phyloP scores from a whole-genome alignment of 2,329 filamentous ascomycete species.

The Fusarium sp. region DNA sequence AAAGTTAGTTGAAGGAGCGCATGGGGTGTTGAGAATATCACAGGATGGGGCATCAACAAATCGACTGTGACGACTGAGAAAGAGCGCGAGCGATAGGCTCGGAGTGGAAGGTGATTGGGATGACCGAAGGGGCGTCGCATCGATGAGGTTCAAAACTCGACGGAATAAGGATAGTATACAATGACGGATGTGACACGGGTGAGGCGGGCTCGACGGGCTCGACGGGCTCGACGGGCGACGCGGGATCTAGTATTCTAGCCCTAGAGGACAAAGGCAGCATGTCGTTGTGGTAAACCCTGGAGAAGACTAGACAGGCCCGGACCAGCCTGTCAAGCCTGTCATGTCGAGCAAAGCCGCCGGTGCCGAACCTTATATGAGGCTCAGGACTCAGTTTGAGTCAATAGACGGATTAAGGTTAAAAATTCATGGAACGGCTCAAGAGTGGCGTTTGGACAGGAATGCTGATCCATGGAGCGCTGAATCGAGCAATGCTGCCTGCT shows the following conservation, averaged over 20 bases:
- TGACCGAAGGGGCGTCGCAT: constrained; percentile 18
- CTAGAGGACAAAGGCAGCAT: constrained; percentile 21
- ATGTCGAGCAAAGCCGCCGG: constrained; percentile 25
- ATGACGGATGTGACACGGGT: constrained; percentile 23
- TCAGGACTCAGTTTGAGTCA: constrained; percentile 24
- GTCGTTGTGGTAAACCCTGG: constrained; percentile 27
- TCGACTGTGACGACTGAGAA: not conserved
- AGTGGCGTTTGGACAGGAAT: constrained; percentile 44
- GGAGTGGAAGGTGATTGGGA: constrained; percentile 6
- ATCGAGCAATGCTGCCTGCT: constrained; percentile 20
- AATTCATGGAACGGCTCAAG: constrained; percentile 26
- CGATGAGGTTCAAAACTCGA: constrained; percentile 27
- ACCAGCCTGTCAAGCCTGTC: constrained; percentile 15
- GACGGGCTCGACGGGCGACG: constrained; percentile 28
- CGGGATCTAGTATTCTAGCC: constrained; percentile 43
- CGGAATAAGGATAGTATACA: constrained; percentile 37
- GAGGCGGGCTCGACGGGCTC: constrained; percentile 27
- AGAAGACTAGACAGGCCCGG: constrained; percentile 31
- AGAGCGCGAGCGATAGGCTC: constrained; percentile 11
- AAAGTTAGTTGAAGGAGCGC: not conserved
- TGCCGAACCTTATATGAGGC: constrained; percentile 41
- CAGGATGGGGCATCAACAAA: not conserved
- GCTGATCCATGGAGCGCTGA: constrained; percentile 22
- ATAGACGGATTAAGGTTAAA: constrained; percentile 40
- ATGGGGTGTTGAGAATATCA: constrained; percentile 11